Evolutionary conservation across 306 rosid species (phyloP).

Genomic region (Alnus glutinosa): DNA sequence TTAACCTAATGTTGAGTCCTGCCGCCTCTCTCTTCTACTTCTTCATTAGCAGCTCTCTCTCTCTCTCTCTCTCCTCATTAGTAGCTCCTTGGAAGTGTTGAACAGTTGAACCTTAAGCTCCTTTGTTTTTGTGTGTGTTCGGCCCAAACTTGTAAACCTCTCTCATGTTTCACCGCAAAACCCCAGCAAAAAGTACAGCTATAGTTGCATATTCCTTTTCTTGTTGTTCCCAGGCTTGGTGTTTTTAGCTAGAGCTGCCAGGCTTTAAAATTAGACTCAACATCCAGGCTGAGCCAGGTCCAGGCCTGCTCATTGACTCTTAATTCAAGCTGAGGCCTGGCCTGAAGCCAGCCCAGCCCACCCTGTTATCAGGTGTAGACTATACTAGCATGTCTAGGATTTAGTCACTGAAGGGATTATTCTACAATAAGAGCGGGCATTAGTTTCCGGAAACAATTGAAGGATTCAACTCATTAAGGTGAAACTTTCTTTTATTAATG

Average conservation of each 20-base stretch:
- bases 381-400: neutral
- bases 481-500: no score
- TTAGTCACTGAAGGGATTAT: neutral
- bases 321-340: neutral
- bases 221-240: neutral
- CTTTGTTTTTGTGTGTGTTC: no score
- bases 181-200: neutral
- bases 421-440: no score
- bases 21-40: neutral
- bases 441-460: no score
- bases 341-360: neutral
- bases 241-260: neutral
- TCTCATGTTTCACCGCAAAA: no score
- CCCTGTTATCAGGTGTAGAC: neutral
- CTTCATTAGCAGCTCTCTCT: no score
- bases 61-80: neutral
- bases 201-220: neutral
- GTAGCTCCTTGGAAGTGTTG: no score
- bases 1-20: neutral
- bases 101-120: no score
- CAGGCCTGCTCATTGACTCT: neutral
- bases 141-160: no score
- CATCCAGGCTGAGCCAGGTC: neutral
- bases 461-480: no score
- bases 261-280: neutral